Percentiles rank a stretch among this genome's conserved stretches.
phyloP scores from a whole-genome alignment of 192 early-diverging fungal genomes.

The Coemansia sp. region DNA sequence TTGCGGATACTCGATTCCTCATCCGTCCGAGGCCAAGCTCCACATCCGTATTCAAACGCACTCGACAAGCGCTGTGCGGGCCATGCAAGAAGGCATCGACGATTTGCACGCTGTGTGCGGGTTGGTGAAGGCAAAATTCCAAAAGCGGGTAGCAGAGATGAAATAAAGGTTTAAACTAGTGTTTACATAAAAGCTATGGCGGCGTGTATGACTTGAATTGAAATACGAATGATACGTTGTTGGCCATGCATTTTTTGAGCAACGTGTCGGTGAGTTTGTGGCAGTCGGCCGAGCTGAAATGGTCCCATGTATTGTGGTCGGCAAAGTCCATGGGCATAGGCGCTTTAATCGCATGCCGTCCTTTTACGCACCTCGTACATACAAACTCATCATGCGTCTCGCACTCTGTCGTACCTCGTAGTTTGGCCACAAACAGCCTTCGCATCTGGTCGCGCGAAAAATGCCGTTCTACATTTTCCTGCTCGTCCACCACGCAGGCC shows the following conservation, averaged over 20 bases:
- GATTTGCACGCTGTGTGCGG: slow-evolving; percentile 74
- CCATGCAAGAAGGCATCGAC: slow-evolving; percentile 82
- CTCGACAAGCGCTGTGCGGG: slow-evolving; percentile 75
- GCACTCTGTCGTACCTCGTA: slow-evolving; percentile 57
- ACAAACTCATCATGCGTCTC: slow-evolving; percentile 99
- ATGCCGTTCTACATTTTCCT: slow-evolving; percentile 87
- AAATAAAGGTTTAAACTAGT: background rate
- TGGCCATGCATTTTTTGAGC: slow-evolving; percentile 61
- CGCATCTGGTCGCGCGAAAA: slow-evolving; percentile 88
- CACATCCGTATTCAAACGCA: slow-evolving; percentile 92
- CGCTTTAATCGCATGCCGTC: slow-evolving; percentile 72
- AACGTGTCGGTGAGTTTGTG: slow-evolving; percentile 62
- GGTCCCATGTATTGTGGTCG: slow-evolving; percentile 81
- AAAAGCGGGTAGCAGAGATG: slow-evolving; percentile 56
- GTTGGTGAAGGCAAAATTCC: slow-evolving; percentile 66
- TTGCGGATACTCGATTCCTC: slow-evolving; percentile 96
- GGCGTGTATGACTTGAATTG: slow-evolving; percentile 69
- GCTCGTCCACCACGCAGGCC: slow-evolving; percentile 94
- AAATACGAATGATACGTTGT: slow-evolving; percentile 75
- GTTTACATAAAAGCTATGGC: background rate
- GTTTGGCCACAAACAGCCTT: slow-evolving; percentile 85
- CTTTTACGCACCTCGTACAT: slow-evolving; percentile 85
- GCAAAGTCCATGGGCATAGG: slow-evolving; percentile 69
- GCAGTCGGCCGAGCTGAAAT: slow-evolving; percentile 61
- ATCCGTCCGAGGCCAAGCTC: slow-evolving; percentile 91